Conservation (phyloP, 2,329 filamentous ascomycete genomes). For the Aureobasidium sp. region DNA sequence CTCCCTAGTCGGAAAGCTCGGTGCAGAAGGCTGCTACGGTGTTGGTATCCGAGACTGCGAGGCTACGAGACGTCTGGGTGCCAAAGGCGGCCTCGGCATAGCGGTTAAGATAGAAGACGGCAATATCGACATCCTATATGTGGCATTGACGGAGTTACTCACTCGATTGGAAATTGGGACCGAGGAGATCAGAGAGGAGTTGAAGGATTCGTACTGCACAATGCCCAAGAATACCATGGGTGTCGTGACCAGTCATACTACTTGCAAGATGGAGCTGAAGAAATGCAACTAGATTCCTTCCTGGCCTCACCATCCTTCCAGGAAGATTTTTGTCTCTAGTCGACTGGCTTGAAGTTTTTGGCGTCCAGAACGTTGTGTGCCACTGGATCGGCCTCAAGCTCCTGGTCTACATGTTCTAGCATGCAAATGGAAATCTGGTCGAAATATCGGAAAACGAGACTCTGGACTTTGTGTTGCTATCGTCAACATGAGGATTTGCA, state of each 20-base stretch:
- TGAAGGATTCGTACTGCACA: conserved; percentile 31
- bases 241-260: conserved; percentile 30
- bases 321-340: no score
- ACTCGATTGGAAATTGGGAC: conserved; percentile 37
- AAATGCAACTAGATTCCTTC: background rate
- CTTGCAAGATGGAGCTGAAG: background rate
- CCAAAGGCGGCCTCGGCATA: conserved; percentile 36
- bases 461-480: no score
- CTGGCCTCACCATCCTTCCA: no score
- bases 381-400: no score
- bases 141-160: conserved; percentile 39
- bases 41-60: conserved; percentile 37
- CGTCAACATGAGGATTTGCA: no score
- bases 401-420: no score
- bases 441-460: no score
- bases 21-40: conserved; percentile 45
- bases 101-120: conserved; percentile 47
- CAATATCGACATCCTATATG: conserved; percentile 38
- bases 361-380: no score
- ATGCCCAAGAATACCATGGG: conserved; percentile 34
- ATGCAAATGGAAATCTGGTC: no score
- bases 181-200: conserved; percentile 23
- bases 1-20: conserved; percentile 41
- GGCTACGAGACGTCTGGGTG: conserved; percentile 30
- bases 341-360: no score